Conservation (phyloP, 2,329 filamentous ascomycete species). For the Fusarium keratoplasticum region DNA sequence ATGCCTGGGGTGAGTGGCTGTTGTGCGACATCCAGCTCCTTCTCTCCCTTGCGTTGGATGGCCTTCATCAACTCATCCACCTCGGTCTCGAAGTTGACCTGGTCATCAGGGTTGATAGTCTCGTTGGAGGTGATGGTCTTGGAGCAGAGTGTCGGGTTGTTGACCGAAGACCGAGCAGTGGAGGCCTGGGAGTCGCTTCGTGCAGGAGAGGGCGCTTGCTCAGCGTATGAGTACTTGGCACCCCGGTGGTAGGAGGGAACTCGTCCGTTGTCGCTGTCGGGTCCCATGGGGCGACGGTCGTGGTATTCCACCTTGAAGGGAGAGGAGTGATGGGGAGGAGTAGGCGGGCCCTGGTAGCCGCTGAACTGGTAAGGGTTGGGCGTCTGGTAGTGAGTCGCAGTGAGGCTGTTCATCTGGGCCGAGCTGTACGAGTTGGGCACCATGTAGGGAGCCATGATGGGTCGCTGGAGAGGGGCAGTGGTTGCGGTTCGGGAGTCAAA, state of each 20-base stretch:
- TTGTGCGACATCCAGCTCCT: slow-evolving; percentile 43
- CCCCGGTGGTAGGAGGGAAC: slow-evolving; percentile 42
- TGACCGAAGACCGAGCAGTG: slow-evolving; percentile 34
- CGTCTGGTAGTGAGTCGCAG: slow-evolving; percentile 56
- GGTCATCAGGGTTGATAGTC: slow-evolving; percentile 58
- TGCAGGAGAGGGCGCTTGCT: slow-evolving; percentile 50
- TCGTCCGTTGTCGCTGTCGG: slow-evolving; percentile 40
- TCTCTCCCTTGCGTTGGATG: slow-evolving; percentile 76
- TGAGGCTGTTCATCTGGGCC: slow-evolving; percentile 55
- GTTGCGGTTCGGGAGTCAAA: slow-evolving; percentile 60
- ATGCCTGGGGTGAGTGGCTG: slow-evolving; percentile 44
- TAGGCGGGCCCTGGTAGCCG: slow-evolving; percentile 54
- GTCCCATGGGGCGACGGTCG: slow-evolving; percentile 44
- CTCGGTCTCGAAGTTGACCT: slow-evolving; percentile 80
- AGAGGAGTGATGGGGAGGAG: slow-evolving; percentile 47
- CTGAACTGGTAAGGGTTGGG: slow-evolving; percentile 58
- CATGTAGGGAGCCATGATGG: slow-evolving; percentile 60
- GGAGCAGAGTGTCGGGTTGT: slow-evolving; percentile 48
- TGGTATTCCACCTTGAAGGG: slow-evolving; percentile 50
- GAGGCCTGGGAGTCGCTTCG: slow-evolving; percentile 49
- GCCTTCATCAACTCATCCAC: slow-evolving; percentile 91
- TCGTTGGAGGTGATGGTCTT: slow-evolving; percentile 60
- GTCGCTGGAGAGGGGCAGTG: slow-evolving; percentile 55
- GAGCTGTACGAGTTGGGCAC: slow-evolving; percentile 58
- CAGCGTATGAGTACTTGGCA: slow-evolving; percentile 46